Conservation (phyloP, 1,139 yeast genomes). For the Meyerozyma smithsonii region DNA sequence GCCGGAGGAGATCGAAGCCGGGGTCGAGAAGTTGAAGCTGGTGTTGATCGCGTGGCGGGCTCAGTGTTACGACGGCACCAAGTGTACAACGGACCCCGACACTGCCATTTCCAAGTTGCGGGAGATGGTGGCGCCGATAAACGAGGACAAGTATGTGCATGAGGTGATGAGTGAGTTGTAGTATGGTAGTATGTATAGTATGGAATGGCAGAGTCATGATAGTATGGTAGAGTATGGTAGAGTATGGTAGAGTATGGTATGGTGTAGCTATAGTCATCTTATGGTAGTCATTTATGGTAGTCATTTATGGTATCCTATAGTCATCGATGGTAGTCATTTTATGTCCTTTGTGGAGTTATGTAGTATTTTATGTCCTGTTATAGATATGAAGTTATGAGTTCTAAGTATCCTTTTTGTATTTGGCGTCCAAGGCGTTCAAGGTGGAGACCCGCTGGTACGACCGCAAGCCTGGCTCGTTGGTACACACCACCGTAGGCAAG, state of each 20-base stretch:
- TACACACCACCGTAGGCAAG: slow-evolving; percentile 30
- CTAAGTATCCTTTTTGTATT: slow-evolving; percentile 6
- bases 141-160: slow-evolving; percentile 33
- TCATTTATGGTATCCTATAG: no score
- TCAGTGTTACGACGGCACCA: slow-evolving; percentile 38
- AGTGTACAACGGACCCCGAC: slow-evolving; percentile 23
- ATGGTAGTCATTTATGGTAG: no score
- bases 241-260: no score
- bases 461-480: slow-evolving; percentile 27
- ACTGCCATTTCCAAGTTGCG: slow-evolving; percentile 38
- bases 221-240: no score
- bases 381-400: neutral
- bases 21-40: slow-evolving; percentile 50
- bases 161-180: slow-evolving; percentile 37
- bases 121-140: slow-evolving; percentile 25
- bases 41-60: slow-evolving; percentile 61
- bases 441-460: slow-evolving; percentile 17
- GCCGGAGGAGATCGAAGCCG: slow-evolving; percentile 49
- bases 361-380: neutral
- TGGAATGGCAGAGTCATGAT: no score
- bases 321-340: no score
- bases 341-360: slow-evolving; percentile 16
- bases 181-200: no score
- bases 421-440: slow-evolving; percentile 18
- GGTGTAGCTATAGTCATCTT: no score